Evolutionary conservation across 1,139 yeast genomes (phyloP), one percentile per base, ranked within the genome.

Genomic region (Geotrichum klebahnii): DNA sequence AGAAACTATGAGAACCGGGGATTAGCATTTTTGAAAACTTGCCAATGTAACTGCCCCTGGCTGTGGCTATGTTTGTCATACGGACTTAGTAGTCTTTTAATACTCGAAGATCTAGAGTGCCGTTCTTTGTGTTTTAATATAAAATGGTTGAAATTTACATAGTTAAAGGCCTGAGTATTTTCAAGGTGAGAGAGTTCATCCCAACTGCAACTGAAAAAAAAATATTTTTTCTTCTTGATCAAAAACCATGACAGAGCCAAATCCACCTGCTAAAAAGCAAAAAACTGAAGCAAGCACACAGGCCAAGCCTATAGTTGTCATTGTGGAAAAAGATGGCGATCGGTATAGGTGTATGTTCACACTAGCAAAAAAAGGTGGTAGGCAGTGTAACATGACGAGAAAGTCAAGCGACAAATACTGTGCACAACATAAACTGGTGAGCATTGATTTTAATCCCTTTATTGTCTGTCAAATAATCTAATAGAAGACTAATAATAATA

Each of bases 331-430:
- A 22, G 55, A 53, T 34, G 53, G 55, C 3, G 61, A 57, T 5
- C 53, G 72, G 32, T 60, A 64, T 12, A 74, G 72, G 60, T 81
- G 86, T 62, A 72, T 71, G 55, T 79, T 62, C 61, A 65, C 70
- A 44, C 62, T 81, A 9, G 67, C 63, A n/a, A 62, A 63, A 26
- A 71, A 73, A 59, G 78, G 78, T 63, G 71, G 72, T 33, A 65
- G 84, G 51, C 67, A 66, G 46, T 85, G 95, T 63, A 78, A 81
- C 9, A 75, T 84, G 78, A 81, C 81, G 52, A 69, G 84, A 37
- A 75, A 77, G 53, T 65, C 70, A 14, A 76, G 68, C 29, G 74
- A 73, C 28, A 66, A 67, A 48, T 83, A 64, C 60, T 85, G 95
- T 63, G 78, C 84, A 3, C 84, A 83, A 58, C 95, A 85, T 63